These are phyloP conservation scores for Oehlia diaphana DNA, from an alignment of 192 early-diverging fungal species.

Conservation along the genomic window DNA sequence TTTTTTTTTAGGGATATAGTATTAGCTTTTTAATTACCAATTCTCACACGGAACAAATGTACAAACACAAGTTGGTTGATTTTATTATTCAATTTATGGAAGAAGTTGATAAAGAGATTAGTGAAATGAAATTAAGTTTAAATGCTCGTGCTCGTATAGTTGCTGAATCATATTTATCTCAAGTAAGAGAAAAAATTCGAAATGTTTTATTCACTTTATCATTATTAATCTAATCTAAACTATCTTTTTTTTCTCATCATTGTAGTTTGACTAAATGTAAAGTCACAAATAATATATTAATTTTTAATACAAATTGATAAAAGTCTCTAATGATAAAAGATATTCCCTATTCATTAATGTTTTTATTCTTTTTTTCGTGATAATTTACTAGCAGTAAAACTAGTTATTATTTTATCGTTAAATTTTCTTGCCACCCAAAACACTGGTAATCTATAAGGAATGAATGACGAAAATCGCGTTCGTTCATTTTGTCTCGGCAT, in stretches of 20 bases:
- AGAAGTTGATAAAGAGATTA: slow-evolving; percentile 99
- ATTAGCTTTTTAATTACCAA: slow-evolving; percentile 97
- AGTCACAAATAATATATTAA: not conserved
- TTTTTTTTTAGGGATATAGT: slow-evolving; percentile 79
- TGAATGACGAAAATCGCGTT: slow-evolving; percentile 2
- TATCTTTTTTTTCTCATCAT: not conserved
- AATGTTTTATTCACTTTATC: not conserved
- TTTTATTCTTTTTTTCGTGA: not conserved
- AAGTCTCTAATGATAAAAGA: not conserved
- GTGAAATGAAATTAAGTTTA: slow-evolving; percentile 95
- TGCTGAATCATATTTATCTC: slow-evolving; percentile 68
- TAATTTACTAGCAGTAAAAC: not conserved
- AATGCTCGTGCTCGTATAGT: slow-evolving; percentile 83
- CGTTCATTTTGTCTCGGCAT: slow-evolving; percentile 33
- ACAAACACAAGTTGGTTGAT: slow-evolving; percentile 98
- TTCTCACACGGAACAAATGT: slow-evolving; percentile 98
- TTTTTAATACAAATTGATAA: not conserved
- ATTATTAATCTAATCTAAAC: not conserved
- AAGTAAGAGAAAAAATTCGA: slow-evolving; percentile 39
- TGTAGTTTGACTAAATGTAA: not conserved
- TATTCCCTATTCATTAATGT: not conserved
- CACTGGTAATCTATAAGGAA: slow-evolving; percentile 40
- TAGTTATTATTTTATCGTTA: slow-evolving; percentile 29
- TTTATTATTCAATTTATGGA: slow-evolving; percentile 99
- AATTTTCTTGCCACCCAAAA: slow-evolving; percentile 38